Evolutionary conservation across 2,329 filamentous ascomycete species (phyloP), one percentile per base, ranked within the genome.

Genomic region (Venturia nashicola): DNA sequence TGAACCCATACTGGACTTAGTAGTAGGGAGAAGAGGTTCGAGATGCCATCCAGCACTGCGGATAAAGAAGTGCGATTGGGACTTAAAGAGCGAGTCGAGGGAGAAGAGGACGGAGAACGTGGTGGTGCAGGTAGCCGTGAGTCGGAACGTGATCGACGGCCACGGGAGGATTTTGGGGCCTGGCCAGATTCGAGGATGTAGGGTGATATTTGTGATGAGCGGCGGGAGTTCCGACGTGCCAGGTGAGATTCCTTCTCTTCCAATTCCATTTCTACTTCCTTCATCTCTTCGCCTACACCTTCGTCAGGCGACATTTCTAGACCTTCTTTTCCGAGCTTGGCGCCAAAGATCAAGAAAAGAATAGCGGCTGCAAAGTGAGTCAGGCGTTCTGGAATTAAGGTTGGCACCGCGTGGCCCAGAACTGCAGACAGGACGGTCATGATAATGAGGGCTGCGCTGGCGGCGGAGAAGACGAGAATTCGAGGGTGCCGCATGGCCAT

Each of bases 401-500:
- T 87, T 0, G 94, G 94, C 0, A 97, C 90, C 0, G 92, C 90
- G 72, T 99, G 94, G 23, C 94, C 94, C 3, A 97, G 82, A 6
- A 97, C 81, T 9, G 94, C 94, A 1, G 94, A 97, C 18, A 99
- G 83, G 11, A 97, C 83, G 0, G 94, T 99, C 94, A 99, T 99
- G 73, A 89, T 84, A 65, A 96, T 84, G 57, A 99, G 81, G 11
- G 94, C 95, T 62, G 87, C 86, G 70, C 96, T 93, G n/a, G 94
- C 94, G 8, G 94, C 91, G 1, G 90, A 89, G 77, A 99, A 99
- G 66, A 99, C 94, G 14, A 97, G 83, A 67, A 96, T 79, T 62
- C 94, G 88, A 67, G 94, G 89, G 71, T 99, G 93, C 74, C 96
- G 94, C 94, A 99, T 99, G 14, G 94, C 94, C 94, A 99, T 99